Evolutionary conservation across 2,329 filamentous ascomycete genomes (phyloP).

Genomic region (Amylocarpus encephaloides): DNA sequence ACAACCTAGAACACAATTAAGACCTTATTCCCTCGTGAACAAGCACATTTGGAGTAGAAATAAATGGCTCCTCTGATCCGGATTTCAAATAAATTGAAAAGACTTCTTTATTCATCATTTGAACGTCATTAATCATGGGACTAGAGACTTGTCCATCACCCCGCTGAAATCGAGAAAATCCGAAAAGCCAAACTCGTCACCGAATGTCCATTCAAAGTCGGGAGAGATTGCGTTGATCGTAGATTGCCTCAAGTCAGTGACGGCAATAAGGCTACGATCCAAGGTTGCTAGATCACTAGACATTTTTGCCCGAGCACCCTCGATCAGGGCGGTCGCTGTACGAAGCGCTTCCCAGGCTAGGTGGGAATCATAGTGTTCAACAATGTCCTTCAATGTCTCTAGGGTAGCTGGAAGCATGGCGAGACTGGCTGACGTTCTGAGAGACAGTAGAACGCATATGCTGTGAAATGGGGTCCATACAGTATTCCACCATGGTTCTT

Average conservation of each 20-base stretch:
- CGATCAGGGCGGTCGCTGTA: slow-evolving; percentile 23
- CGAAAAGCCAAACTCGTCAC: slow-evolving; percentile 6
- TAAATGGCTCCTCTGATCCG: too few species aligned
- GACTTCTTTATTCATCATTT: not conserved
- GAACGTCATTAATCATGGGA: not conserved
- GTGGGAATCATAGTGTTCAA: slow-evolving; percentile 13
- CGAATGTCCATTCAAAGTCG: slow-evolving; percentile 7
- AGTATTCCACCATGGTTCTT: slow-evolving; percentile 23
- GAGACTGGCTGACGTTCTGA: slow-evolving; percentile 17
- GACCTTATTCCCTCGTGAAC: too few species aligned
- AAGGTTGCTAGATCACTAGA: slow-evolving; percentile 16
- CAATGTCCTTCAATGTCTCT: slow-evolving; percentile 15
- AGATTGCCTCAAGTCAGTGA: slow-evolving; percentile 1
- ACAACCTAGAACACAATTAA: too few species aligned
- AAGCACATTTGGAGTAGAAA: too few species aligned
- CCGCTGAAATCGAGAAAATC: slow-evolving; percentile 12
- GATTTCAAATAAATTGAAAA: not conserved
- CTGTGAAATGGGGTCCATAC: slow-evolving; percentile 19
- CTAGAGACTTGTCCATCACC: not conserved
- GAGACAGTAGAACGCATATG: slow-evolving; percentile 18
- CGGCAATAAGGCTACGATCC: slow-evolving; percentile 11
- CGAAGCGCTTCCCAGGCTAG: slow-evolving; percentile 20
- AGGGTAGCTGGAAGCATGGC: slow-evolving; percentile 15
- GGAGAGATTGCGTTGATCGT: not conserved
- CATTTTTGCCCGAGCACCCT: slow-evolving; percentile 16